phyloP scores from a whole-genome alignment of 192 early-diverging fungal species.

The Tieghemiomyces parasiticus region DNA sequence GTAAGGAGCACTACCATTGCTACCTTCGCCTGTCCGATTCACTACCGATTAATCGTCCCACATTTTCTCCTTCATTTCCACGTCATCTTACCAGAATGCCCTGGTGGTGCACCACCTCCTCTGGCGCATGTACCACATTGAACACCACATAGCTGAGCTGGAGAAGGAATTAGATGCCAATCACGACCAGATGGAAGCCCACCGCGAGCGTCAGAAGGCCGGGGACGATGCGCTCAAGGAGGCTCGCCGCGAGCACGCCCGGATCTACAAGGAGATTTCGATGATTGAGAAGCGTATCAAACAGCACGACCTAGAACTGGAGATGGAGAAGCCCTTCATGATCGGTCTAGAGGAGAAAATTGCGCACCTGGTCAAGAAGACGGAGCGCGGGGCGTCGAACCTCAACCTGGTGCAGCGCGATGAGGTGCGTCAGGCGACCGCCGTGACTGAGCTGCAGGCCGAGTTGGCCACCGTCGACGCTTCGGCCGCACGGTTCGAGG shows the following conservation, averaged over 20 bases:
- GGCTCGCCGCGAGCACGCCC: slow-evolving; percentile 57
- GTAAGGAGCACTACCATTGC: too few species aligned
- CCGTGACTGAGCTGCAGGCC: slow-evolving; percentile 32
- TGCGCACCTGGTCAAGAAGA: slow-evolving; percentile 50
- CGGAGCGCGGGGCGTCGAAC: slow-evolving; percentile 41
- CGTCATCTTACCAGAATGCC: slow-evolving; percentile 37
- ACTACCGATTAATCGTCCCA: too few species aligned
- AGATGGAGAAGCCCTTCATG: slow-evolving; percentile 31
- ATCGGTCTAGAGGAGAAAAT: slow-evolving; percentile 54
- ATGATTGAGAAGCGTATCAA: slow-evolving; percentile 60
- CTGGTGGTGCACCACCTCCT: slow-evolving; percentile 55
- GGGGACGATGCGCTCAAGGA: slow-evolving; percentile 41
- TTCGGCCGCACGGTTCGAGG: slow-evolving; percentile 36
- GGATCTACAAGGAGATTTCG: slow-evolving; percentile 50
- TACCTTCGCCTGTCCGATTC: too few species aligned
- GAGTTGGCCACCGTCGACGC: slow-evolving; percentile 34
- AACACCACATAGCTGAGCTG: slow-evolving; percentile 42
- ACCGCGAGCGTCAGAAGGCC: slow-evolving; percentile 28
- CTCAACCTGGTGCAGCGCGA: slow-evolving; percentile 32
- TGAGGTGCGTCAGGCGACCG: slow-evolving; percentile 30
- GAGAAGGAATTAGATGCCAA: slow-evolving; percentile 41
- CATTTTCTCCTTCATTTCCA: too few species aligned
- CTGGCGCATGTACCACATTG: slow-evolving; percentile 86
- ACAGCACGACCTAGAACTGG: slow-evolving; percentile 54
- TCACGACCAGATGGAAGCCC: slow-evolving; percentile 23